Percentiles rank a stretch among this genome's conserved stretches.
Conservation (phyloP, 2,329 filamentous ascomycete species). For the Aspergillus neotritici region DNA sequence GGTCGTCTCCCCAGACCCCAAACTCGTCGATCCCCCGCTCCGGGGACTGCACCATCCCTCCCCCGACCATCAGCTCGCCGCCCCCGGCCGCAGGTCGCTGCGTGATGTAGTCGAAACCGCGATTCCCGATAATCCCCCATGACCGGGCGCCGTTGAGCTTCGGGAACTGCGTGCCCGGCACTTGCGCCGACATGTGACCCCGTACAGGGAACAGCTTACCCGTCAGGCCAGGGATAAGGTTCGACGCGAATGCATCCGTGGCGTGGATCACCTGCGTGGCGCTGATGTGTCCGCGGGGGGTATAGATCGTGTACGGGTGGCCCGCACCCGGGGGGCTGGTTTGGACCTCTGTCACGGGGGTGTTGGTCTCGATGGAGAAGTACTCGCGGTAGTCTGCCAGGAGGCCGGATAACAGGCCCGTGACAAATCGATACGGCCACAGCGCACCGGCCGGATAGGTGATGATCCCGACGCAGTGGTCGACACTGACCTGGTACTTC, state of each 20-base stretch:
- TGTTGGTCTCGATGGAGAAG: slow-evolving; percentile 20
- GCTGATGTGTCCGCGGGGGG: slow-evolving; percentile 39
- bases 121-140: slow-evolving; percentile 20
- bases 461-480: slow-evolving; percentile 12
- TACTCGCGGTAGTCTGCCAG: slow-evolving; percentile 5
- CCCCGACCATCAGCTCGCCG: slow-evolving; percentile 19
- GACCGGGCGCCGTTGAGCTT: slow-evolving; percentile 3
- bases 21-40: slow-evolving; percentile 18
- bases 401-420: slow-evolving; percentile 13
- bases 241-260: slow-evolving; percentile 51
- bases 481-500: slow-evolving; percentile 2
- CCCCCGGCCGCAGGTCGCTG: slow-evolving; percentile 15
- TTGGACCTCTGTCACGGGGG: slow-evolving; percentile 10
- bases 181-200: slow-evolving; percentile 47
- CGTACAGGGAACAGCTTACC: slow-evolving; percentile 47
- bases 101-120: slow-evolving; percentile 37
- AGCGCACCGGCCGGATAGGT: slow-evolving; percentile 15
- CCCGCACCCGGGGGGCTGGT: not conserved
- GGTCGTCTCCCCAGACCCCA: slow-evolving; percentile 17
- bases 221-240: slow-evolving; percentile 41
- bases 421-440: slow-evolving; percentile 26
- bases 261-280: slow-evolving; percentile 46
- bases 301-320: slow-evolving; percentile 18
- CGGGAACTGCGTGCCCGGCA: slow-evolving; percentile 25
- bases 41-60: slow-evolving; percentile 15